Percentiles rank a stretch among this genome's conserved stretches.
Evolutionary conservation across 2,329 filamentous ascomycete genomes (phyloP).

Genomic region (Trichophyton rubrum): DNA sequence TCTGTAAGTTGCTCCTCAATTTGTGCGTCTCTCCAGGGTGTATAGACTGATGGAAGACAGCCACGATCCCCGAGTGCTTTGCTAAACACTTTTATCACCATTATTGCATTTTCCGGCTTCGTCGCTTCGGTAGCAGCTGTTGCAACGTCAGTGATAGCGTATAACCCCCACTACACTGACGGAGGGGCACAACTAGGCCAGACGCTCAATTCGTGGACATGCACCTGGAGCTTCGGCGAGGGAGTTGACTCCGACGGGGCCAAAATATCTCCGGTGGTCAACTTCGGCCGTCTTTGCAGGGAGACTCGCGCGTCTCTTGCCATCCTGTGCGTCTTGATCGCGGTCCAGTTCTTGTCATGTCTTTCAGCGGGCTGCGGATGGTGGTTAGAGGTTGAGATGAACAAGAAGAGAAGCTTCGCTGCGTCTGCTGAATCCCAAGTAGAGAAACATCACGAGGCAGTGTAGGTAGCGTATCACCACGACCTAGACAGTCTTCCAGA

Average conservation of each 20-base stretch:
- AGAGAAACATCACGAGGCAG: constrained; percentile 1
- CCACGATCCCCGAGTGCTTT: constrained; percentile 25
- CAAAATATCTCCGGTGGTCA: constrained; percentile 18
- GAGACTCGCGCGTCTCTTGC: constrained; percentile 26
- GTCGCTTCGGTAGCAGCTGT: constrained; percentile 24
- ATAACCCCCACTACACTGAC: constrained; percentile 18
- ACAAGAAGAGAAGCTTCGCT: constrained; percentile 7
- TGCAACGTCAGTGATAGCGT: constrained; percentile 22
- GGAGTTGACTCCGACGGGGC: constrained; percentile 12
- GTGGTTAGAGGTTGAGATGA: constrained; percentile 19
- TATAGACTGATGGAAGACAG: constrained; percentile 13
- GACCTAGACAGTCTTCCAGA: neutral
- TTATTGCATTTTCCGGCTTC: constrained; percentile 26
- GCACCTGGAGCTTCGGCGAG: constrained; percentile 25
- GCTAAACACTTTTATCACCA: constrained; percentile 24
- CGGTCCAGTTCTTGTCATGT: constrained; percentile 13
- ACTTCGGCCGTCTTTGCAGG: constrained; percentile 29
- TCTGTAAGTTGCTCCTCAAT: constrained; percentile 21
- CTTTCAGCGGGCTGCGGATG: neutral
- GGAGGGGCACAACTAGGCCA: constrained; percentile 21
- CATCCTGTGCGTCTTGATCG: constrained; percentile 25
- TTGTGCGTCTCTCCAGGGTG: neutral
- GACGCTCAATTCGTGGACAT: constrained; percentile 32
- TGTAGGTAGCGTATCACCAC: neutral
- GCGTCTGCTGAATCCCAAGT: neutral